Conservation (phyloP, 768 basidiomycete species). For the Calocera cornea region DNA sequence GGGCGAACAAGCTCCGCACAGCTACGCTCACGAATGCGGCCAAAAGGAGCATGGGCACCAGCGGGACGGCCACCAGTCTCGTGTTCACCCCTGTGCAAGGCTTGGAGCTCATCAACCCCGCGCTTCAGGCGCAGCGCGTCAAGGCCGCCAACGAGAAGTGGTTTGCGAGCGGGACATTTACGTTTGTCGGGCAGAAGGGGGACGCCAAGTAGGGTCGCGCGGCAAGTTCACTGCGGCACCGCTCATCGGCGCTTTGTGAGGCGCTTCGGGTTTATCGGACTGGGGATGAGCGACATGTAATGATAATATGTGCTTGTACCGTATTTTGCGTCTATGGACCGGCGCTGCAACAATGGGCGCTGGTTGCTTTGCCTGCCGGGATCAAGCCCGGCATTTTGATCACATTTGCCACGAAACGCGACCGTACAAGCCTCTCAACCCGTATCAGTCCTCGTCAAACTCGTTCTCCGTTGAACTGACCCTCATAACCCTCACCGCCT, state of each 20-base stretch:
- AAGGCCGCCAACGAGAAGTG: constrained; percentile 95
- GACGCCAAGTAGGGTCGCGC: constrained; percentile 3
- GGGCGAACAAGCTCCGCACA: constrained; percentile 82
- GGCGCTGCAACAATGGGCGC: background rate
- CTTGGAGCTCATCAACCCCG: constrained; percentile 90
- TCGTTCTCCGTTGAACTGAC: too few relatives aligned
- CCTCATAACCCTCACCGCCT: too few relatives aligned
- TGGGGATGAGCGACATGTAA: background rate
- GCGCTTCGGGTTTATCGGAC: constrained; percentile 2
- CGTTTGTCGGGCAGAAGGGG: constrained; percentile 50
- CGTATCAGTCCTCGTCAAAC: too few relatives aligned
- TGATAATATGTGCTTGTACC: background rate
- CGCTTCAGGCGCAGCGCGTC: constrained; percentile 70
- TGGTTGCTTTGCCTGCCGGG: too few relatives aligned
- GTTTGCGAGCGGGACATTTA: constrained; percentile 63
- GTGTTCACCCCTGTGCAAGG: constrained; percentile 95
- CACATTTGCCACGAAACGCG: too few relatives aligned
- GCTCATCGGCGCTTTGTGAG: background rate
- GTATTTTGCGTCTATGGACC: background rate
- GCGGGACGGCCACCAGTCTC: constrained; percentile 78
- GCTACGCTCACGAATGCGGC: constrained; percentile 69
- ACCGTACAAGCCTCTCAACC: too few relatives aligned
- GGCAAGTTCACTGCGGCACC: background rate
- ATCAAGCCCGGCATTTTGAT: too few relatives aligned
- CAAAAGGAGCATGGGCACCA: constrained; percentile 5